Conservation (phyloP, 768 basidiomycete species). For the Rhizopogon rudus region DNA sequence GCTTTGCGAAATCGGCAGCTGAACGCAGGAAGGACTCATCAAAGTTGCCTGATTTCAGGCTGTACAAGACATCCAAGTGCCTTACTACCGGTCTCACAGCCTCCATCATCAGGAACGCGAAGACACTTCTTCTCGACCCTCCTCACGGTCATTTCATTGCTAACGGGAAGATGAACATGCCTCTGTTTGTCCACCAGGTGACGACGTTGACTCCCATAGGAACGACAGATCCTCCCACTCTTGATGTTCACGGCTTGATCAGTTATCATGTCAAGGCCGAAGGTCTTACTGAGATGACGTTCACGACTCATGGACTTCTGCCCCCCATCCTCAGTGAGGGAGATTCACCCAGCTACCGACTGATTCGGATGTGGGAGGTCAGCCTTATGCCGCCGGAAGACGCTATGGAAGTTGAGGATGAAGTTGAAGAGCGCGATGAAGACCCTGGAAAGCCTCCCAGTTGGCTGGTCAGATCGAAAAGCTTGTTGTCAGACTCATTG, state of each 20-base stretch:
- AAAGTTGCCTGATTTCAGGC: background rate
- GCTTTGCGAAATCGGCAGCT: constrained; percentile 9
- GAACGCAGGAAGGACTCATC: background rate
- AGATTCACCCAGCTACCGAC: constrained; percentile 3
- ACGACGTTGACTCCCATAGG: background rate
- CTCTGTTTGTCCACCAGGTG: constrained; percentile 5
- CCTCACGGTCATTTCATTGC: constrained; percentile 25
- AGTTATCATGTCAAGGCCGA: constrained; percentile 16
- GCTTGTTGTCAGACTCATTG: background rate
- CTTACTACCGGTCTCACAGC: constrained; percentile 13
- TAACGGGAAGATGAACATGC: constrained; percentile 25
- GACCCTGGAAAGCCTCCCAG: background rate
- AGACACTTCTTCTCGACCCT: constrained; percentile 15
- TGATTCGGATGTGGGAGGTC: constrained; percentile 20
- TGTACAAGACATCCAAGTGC: background rate
- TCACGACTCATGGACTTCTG: constrained; percentile 13
- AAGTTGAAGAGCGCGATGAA: background rate
- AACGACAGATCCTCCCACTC: background rate
- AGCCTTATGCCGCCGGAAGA: background rate
- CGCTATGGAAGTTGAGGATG: background rate
- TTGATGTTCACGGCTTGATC: background rate
- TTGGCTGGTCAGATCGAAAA: background rate
- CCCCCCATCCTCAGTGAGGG: background rate
- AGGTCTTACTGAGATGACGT: constrained; percentile 10
- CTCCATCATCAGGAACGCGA: constrained; percentile 5